Percentiles rank a stretch among this genome's conserved stretches.
Evolutionary conservation across 176 grass and related monocot genomes (phyloP).

Genomic region (Alopecurus myosuroides): DNA sequence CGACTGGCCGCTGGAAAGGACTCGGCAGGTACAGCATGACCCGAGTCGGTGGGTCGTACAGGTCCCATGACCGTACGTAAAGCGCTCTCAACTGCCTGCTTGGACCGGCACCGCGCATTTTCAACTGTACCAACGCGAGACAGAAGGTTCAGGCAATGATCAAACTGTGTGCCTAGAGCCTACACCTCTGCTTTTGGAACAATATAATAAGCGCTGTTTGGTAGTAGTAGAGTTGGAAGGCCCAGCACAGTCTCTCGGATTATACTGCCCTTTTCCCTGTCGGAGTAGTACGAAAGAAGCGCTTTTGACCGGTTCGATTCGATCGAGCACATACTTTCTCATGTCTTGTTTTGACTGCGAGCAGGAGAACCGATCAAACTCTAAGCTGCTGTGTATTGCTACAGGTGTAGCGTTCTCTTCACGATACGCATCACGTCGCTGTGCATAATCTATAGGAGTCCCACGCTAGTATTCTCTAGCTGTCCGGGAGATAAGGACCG

Average conservation of each 20-base stretch:
- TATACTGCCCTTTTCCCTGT: background rate
- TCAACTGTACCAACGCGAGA: background rate
- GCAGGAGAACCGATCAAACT: background rate
- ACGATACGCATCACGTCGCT: background rate
- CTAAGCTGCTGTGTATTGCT: background rate
- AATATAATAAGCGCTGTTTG: background rate
- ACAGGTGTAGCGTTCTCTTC: background rate
- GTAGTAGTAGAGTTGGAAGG: background rate
- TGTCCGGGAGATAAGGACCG: constrained; percentile 1
- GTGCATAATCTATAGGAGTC: background rate
- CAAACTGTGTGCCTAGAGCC: background rate
- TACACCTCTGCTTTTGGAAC: background rate
- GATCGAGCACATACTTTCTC: background rate
- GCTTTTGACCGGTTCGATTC: background rate
- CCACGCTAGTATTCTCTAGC: no score
- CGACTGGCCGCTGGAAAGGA: background rate
- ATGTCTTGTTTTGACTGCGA: background rate
- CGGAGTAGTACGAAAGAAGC: background rate
- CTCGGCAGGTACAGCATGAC: background rate
- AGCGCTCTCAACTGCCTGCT: background rate
- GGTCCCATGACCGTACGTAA: background rate
- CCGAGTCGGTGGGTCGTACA: background rate
- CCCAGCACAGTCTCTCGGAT: background rate
- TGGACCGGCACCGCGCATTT: background rate
- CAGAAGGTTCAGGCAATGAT: background rate